Evolutionary conservation across 1,284 basidiomycete species (phyloP).

Genomic region (Neonothopanus nambi): DNA sequence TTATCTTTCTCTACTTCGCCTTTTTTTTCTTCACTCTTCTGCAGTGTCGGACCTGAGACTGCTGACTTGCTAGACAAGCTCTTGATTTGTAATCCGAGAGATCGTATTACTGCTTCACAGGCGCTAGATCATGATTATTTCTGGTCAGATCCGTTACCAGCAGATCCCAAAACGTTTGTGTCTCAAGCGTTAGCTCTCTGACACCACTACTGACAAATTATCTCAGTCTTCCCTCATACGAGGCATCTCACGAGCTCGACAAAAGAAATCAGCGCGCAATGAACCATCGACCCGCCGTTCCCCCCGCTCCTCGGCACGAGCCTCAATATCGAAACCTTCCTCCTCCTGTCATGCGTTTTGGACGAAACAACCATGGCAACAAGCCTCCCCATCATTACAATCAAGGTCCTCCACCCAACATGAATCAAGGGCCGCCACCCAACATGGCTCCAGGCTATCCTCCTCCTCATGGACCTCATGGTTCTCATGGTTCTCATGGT

Average conservation of each 20-base stretch:
- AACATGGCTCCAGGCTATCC: too few relatives aligned
- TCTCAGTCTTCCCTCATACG: constrained; percentile 70
- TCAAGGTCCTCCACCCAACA: too few relatives aligned
- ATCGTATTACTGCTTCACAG: constrained; percentile 87
- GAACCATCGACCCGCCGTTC: constrained; percentile 13
- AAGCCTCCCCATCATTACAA: too few relatives aligned
- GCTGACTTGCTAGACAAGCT: constrained; percentile 91
- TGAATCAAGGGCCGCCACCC: too few relatives aligned
- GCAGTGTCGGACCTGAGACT: constrained; percentile 71
- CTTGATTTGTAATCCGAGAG: constrained; percentile 87
- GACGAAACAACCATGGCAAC: too few relatives aligned
- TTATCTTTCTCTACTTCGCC: background rate
- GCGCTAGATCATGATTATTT: constrained; percentile 92
- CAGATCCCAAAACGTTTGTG: constrained; percentile 74
- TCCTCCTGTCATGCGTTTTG: too few relatives aligned
- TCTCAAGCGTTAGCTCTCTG: constrained; percentile 4
- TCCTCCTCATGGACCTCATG: too few relatives aligned
- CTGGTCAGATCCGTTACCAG: constrained; percentile 84
- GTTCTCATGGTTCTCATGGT: too few relatives aligned
- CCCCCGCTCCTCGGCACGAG: background rate
- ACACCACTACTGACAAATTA: constrained; percentile 8
- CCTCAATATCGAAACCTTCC: background rate
- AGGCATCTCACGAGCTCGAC: constrained; percentile 84
- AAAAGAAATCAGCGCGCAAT: constrained; percentile 64
- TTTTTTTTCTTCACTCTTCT: constrained; percentile 16